Conservation (phyloP, 139 green algal genomes). For the Picochlorum sp. region DNA sequence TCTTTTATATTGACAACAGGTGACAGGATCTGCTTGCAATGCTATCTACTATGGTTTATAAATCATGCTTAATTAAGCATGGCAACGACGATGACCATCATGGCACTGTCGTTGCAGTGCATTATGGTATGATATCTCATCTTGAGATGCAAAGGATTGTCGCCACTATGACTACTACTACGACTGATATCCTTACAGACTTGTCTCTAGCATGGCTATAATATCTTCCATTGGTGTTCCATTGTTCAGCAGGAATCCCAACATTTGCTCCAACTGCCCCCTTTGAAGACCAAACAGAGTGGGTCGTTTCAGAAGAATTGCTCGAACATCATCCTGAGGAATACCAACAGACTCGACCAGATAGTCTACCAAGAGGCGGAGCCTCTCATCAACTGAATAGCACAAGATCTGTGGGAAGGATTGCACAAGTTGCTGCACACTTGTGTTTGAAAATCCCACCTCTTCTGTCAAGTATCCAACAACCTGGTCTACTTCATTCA, state of each 20-base stretch:
- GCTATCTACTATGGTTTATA: too few species aligned
- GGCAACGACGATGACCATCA: too few species aligned
- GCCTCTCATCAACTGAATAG: constrained; percentile 46
- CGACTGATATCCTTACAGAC: neutral
- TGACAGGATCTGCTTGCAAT: too few species aligned
- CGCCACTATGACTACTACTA: too few species aligned
- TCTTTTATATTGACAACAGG: too few species aligned
- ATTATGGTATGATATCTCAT: too few species aligned
- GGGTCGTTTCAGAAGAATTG: constrained; percentile 40
- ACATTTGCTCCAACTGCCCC: constrained; percentile 38
- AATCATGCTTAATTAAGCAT: too few species aligned
- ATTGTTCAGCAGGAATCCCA: constrained; percentile 51
- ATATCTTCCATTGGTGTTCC: constrained; percentile 30
- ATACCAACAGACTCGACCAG: constrained; percentile 18
- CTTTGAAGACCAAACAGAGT: constrained; percentile 60
- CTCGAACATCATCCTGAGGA: constrained; percentile 16
- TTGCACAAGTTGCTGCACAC: constrained; percentile 39
- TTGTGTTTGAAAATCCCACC: neutral
- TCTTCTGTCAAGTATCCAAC: neutral
- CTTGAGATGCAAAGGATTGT: too few species aligned
- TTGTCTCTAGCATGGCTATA: constrained; percentile 23
- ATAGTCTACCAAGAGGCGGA: constrained; percentile 58
- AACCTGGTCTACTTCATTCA: neutral
- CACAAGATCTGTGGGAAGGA: constrained; percentile 55
- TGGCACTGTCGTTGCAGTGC: too few species aligned